Evolutionary conservation across 2,329 filamentous ascomycete genomes (phyloP).

Genomic region (Scedosporium minutisporum): DNA sequence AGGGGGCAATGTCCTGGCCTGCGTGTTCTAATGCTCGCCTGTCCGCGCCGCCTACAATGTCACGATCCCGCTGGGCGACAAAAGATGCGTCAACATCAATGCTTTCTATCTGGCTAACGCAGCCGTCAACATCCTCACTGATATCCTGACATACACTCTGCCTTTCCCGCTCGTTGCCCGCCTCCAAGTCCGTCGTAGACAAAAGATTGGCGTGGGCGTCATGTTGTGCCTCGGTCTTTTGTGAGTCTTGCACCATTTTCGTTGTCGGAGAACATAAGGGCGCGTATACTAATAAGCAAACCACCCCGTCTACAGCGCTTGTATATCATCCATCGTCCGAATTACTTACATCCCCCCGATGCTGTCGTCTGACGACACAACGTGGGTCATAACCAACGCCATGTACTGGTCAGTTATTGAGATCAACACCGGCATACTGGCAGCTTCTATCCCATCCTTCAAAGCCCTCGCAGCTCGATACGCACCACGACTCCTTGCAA

Average conservation of each 20-base stretch:
- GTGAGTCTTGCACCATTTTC: constrained; percentile 13
- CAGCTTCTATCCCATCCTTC: constrained; percentile 24
- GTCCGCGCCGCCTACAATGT: constrained; percentile 27
- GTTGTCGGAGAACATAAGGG: background rate
- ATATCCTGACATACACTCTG: constrained; percentile 32
- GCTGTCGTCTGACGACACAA: constrained; percentile 24
- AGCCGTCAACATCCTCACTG: constrained; percentile 34
- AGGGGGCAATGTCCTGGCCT: constrained; percentile 28
- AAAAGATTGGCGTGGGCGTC: constrained; percentile 30
- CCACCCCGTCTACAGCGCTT: constrained; percentile 22
- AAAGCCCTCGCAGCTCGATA: constrained; percentile 11
- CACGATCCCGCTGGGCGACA: constrained; percentile 9
- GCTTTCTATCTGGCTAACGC: constrained; percentile 37
- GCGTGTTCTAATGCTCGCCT: constrained; percentile 33
- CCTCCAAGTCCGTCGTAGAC: constrained; percentile 31
- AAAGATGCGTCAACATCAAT: constrained; percentile 32
- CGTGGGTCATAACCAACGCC: constrained; percentile 25
- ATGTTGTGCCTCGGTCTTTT: constrained; percentile 35
- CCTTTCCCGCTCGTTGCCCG: constrained; percentile 32
- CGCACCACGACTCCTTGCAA: background rate
- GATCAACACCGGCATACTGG: constrained; percentile 25
- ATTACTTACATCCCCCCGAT: constrained; percentile 34
- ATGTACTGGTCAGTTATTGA: constrained; percentile 31
- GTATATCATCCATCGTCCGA: constrained; percentile 34
- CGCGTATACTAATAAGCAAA: background rate